Evolutionary conservation across 352 stramenopile genomes (phyloP).

Genomic region (Globisporangium spiculum): DNA sequence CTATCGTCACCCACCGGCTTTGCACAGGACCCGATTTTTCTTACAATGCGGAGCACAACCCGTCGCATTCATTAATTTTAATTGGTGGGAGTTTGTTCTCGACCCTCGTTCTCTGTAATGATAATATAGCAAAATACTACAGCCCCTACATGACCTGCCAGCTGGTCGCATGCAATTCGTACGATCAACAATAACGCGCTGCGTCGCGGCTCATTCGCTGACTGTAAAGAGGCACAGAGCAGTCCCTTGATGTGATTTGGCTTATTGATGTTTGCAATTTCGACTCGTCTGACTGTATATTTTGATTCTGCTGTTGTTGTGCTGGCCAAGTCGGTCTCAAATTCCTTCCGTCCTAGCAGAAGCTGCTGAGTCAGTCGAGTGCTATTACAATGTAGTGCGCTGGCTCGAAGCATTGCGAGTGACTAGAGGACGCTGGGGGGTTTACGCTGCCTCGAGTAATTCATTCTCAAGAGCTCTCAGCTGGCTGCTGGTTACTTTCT

Average conservation of each 20-base stretch:
- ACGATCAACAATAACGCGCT: neutral
- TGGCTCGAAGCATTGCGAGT: neutral
- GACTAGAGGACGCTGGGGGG: no score
- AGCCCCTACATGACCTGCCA: neutral
- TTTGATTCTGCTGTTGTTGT: neutral
- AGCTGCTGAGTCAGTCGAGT: neutral
- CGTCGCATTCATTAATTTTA: neutral
- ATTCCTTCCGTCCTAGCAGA: neutral
- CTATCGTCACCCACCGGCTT: neutral
- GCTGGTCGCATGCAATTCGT: neutral
- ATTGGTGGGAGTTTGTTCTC: no score
- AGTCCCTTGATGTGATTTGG: neutral
- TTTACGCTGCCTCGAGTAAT: neutral
- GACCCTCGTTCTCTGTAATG: no score
- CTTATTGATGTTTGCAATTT: neutral
- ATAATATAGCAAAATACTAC: no score
- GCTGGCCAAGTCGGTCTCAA: neutral
- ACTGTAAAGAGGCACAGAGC: neutral
- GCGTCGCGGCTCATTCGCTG: neutral
- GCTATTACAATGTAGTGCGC: no score
- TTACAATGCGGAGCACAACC: neutral
- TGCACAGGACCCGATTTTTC: neutral
- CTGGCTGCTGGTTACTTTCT: neutral
- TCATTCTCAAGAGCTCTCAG: neutral
- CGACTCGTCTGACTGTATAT: neutral